Evolutionary conservation across 768 basidiomycete genomes (phyloP).

Genomic region (Rubroboletus satanas): DNA sequence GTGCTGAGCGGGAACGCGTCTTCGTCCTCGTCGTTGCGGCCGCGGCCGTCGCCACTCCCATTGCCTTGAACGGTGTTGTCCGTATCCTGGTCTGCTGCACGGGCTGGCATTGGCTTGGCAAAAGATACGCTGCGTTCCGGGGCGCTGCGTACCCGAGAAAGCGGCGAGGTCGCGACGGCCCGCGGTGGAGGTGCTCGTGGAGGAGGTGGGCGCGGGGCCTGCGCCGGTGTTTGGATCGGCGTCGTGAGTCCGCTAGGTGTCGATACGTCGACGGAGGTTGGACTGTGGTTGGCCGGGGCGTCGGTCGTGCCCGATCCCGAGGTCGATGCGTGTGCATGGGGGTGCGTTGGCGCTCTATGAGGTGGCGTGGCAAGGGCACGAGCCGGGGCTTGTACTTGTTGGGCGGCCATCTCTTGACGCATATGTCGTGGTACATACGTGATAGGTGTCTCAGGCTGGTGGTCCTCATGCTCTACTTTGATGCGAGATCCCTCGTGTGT

Average conservation of each 20-base stretch:
- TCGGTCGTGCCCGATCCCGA: neutral
- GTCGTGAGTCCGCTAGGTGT: conserved; percentile 28
- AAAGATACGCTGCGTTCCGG: conserved; percentile 15
- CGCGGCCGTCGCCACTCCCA: conserved; percentile 26
- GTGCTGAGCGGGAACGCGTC: conserved; percentile 50
- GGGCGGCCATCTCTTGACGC: conserved; percentile 27
- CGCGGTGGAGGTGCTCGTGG: conserved; percentile 4
- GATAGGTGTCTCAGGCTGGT: conserved; percentile 17
- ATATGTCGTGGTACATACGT: conserved; percentile 41
- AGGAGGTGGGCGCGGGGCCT: conserved; percentile 28
- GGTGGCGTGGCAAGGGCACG: neutral
- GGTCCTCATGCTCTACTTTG: conserved; percentile 18
- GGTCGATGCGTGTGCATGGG: neutral
- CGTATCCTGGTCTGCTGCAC: neutral
- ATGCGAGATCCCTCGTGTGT: conserved; percentile 1
- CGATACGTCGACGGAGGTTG: neutral
- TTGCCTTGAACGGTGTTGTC: neutral
- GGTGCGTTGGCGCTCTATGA: neutral
- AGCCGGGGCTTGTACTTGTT: conserved; percentile 1
- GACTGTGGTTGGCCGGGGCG: neutral
- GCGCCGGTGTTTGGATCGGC: conserved; percentile 34
- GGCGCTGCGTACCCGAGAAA: conserved; percentile 8
- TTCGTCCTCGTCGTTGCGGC: conserved; percentile 12
- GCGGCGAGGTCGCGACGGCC: conserved; percentile 6
- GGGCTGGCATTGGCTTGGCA: neutral